phyloP scores from a whole-genome alignment of 2,329 filamentous ascomycete species.

The Botrytis cinerea region DNA sequence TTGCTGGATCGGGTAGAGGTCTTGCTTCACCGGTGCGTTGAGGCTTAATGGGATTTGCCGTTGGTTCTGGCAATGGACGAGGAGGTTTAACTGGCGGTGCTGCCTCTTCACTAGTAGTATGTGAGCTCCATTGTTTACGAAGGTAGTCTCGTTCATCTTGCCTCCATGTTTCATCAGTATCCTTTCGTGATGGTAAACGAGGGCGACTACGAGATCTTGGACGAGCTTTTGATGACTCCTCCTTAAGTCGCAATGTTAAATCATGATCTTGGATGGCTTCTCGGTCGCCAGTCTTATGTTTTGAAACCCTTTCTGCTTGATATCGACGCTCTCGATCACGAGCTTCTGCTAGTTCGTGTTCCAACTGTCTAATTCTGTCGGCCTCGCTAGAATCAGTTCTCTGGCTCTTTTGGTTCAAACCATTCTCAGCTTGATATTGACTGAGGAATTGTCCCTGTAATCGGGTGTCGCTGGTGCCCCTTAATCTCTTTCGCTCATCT shows the following conservation, averaged over 20 bases:
- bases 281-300: slow-evolving; percentile 37
- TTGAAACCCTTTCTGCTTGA: slow-evolving; percentile 59
- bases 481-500: slow-evolving; percentile 63
- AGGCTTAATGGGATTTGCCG: slow-evolving; percentile 33
- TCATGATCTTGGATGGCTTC: slow-evolving; percentile 39
- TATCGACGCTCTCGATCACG: slow-evolving; percentile 67
- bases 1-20: slow-evolving; percentile 44
- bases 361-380: slow-evolving; percentile 75
- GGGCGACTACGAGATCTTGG: slow-evolving; percentile 37
- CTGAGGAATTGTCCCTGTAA: slow-evolving; percentile 83
- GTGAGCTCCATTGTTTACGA: slow-evolving; percentile 46
- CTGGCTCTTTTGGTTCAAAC: slow-evolving; percentile 44
- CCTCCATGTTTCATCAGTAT: slow-evolving; percentile 50
- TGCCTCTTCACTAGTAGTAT: slow-evolving; percentile 30
- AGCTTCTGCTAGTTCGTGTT: slow-evolving; percentile 68
- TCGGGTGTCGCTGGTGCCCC: slow-evolving; percentile 63
- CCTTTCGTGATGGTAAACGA: slow-evolving; percentile 34
- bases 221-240: slow-evolving; percentile 35
- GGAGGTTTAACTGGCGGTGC: slow-evolving; percentile 36
- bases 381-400: slow-evolving; percentile 53
- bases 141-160: slow-evolving; percentile 55
- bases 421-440: slow-evolving; percentile 77
- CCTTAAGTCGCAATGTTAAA: slow-evolving; percentile 36
- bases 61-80: slow-evolving; percentile 41
- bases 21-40: slow-evolving; percentile 42